Base-by-base conservation (phyloP, 2,329 filamentous ascomycete genomes). In the Ilyonectria mors-panacis region DNA sequence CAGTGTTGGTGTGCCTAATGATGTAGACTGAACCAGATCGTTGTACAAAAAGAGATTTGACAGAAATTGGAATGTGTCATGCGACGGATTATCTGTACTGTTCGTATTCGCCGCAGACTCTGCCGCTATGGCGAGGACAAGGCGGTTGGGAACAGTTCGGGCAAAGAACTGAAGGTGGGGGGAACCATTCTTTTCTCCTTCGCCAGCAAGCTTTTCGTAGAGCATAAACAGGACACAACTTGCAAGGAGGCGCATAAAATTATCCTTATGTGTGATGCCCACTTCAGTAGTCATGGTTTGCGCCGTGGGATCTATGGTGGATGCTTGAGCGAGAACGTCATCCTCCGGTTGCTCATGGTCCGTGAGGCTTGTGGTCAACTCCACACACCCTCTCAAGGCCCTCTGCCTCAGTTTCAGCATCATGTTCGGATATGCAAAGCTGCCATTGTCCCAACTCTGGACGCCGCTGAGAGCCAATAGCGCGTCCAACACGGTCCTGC, bases 31-130 rank as follows among this genome's bases (percentile, higher is more conserved):
- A 12, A 73, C 69, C 1, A 72, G 66, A 26, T 73, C 71, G 51
- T 72, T 70, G 44, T 73, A 72, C 3, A 70, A 54, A 23, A 73
- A 73, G 0, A 72, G 48, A 10, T 39, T 70, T 12, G 65, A 68
- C 21, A 73, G 53, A 28, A 73, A 73, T n/a, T 65, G 58, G 1
- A 67, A 60, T 6, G 63, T 50, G 12, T 68, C 65, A 13, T 35
- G 48, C 33, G 42, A 64, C 1, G 26, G 23, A n/a, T 50, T 33
- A 17, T n/a, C 28, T 4, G 30, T 17, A 6, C 21, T 19, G 21
- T 47, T 50, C 8, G 39, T 12, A 28, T 19, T 26, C 26, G 26
- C 26, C 1, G 26, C 53, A 21, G 23, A 21, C 26, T 54, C 37
- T 8, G 48, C 42, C 1, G 21, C 26, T 12, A 55, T 63, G 13